Base-by-base conservation (phyloP, 1,284 basidiomycete species). In the Ustilago loliicola region DNA sequence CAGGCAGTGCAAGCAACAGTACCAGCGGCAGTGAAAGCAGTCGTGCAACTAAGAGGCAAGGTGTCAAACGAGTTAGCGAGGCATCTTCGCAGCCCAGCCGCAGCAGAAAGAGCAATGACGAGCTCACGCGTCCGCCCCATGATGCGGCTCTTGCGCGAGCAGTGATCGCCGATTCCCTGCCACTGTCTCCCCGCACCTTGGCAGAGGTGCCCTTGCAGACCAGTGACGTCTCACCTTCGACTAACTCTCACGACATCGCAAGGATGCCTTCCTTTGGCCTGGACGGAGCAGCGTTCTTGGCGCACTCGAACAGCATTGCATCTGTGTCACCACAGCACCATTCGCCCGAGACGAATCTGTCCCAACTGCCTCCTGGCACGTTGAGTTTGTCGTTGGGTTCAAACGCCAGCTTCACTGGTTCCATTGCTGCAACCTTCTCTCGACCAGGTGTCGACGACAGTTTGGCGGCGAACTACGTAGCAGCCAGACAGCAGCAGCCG, bases 141-240 rank as follows among this genome's bases (percentile, higher is more conserved):
- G 13, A 42, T 7, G 19, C 29, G 6, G 50, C 32, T 21, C 32
- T 36, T 6, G 9, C 32, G 17, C 36, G 34, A n/a, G 45, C 47
- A 0, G 13, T 25, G 40, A 32, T 51, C 17, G 53, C 47, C 21
- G 61, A 54, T 7, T 36, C 56, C 15, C 32, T 56, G 4, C 38
- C 67, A 4, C 47, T 64, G 27, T 64, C 67, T 17, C 61, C 67
- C 7, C 61, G 47, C n/a, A 36, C 50, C 1, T 64, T 61, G 4
- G 25, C 48, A 29, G 48, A 50, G 23, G 4, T 48, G 25, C 15
- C 48, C 7, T 25, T 13, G 27, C 48, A 50, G 25, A 29, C 13
- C 6, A 1, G 27, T 29, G 23, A 27, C 11, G 4, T 45, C 8
- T 21, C 21, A 3, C 42, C 42, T 17, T 9, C 42, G n/a, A 21